A percentile compares a stretch with the other conserved stretches of the same genome.
Conservation (phyloP, 2,329 filamentous ascomycete genomes). For the Nigrograna mackinnonii region DNA sequence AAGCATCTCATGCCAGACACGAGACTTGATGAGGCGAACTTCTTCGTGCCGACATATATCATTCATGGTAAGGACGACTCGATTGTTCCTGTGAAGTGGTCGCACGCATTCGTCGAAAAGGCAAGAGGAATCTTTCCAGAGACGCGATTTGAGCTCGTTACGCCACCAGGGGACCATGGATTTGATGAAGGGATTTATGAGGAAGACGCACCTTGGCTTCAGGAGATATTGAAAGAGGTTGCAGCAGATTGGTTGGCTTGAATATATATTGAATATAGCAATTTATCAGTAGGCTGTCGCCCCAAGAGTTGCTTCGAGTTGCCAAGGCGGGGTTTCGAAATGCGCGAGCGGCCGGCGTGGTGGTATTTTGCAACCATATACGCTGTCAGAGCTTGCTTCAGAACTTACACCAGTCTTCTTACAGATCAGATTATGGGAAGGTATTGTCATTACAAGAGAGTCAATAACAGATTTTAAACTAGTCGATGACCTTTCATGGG, state of each 20-base stretch:
- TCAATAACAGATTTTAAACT: no score
- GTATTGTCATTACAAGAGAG: no score
- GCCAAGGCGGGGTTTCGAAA: no score
- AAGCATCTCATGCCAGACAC: slow-evolving; percentile 29
- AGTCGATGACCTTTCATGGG: no score
- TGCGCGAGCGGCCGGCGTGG: no score
- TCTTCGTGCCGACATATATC: slow-evolving; percentile 34
- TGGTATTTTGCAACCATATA: no score
- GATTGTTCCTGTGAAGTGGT: slow-evolving; percentile 28
- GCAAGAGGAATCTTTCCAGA: slow-evolving; percentile 14
- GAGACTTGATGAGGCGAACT: slow-evolving; percentile 22
- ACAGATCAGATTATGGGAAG: no score
- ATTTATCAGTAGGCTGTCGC: no score
- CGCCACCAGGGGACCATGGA: slow-evolving; percentile 30
- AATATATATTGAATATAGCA: not conserved
- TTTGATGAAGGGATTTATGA: slow-evolving; percentile 29
- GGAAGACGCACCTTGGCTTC: slow-evolving; percentile 32
- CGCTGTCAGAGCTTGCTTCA: no score
- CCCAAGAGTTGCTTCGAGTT: no score
- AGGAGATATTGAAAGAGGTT: slow-evolving; percentile 26
- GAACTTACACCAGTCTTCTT: no score
- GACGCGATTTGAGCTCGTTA: slow-evolving; percentile 21
- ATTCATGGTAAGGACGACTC: slow-evolving; percentile 33
- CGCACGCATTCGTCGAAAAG: slow-evolving; percentile 26
- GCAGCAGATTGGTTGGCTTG: slow-evolving; percentile 27